Evolutionary conservation across 1,139 yeast species (phyloP).

Genomic region (Blastobotrys malaysiensis): DNA sequence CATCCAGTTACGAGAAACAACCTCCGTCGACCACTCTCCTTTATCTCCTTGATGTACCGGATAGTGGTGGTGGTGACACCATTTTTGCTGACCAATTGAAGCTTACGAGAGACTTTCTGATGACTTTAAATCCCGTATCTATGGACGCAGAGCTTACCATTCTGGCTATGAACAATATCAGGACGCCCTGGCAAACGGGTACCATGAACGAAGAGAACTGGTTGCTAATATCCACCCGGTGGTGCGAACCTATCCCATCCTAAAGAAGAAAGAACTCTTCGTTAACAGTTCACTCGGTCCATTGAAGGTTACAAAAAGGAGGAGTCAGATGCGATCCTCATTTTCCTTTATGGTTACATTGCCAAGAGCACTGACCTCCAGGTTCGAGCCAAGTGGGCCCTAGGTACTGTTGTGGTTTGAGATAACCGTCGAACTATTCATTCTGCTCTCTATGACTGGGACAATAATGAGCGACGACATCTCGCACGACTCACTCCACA

Average conservation of each 20-base stretch:
- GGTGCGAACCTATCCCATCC: slow-evolving; percentile 55
- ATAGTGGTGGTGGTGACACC: slow-evolving; percentile 57
- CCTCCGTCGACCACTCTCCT: slow-evolving; percentile 58
- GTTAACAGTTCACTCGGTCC: slow-evolving; percentile 53
- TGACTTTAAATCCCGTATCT: slow-evolving; percentile 44
- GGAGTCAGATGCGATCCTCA: slow-evolving; percentile 48
- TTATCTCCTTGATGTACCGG: slow-evolving; percentile 48
- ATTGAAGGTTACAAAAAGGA: slow-evolving; percentile 53
- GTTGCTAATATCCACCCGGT: slow-evolving; percentile 50
- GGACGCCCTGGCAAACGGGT: slow-evolving; percentile 40
- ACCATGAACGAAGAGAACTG: slow-evolving; percentile 47
- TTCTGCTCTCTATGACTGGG: slow-evolving; percentile 12
- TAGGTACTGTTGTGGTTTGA: slow-evolving; percentile 55
- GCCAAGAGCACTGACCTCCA: slow-evolving; percentile 49
- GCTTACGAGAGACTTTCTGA: slow-evolving; percentile 58
- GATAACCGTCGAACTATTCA: slow-evolving; percentile 64
- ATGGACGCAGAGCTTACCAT: slow-evolving; percentile 48
- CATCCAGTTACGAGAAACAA: slow-evolving; percentile 60
- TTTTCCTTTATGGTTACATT: slow-evolving; percentile 46
- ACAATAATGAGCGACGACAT: slow-evolving; percentile 6
- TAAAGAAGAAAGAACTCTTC: slow-evolving; percentile 47
- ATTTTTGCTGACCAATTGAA: slow-evolving; percentile 51
- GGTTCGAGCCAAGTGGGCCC: slow-evolving; percentile 54
- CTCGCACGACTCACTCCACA: slow-evolving; percentile 6
- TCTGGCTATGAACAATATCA: slow-evolving; percentile 49